Evolutionary conservation across 306 rosid genomes (phyloP), one percentile per base, ranked within the genome.

Genomic region (Malus sieversii): DNA sequence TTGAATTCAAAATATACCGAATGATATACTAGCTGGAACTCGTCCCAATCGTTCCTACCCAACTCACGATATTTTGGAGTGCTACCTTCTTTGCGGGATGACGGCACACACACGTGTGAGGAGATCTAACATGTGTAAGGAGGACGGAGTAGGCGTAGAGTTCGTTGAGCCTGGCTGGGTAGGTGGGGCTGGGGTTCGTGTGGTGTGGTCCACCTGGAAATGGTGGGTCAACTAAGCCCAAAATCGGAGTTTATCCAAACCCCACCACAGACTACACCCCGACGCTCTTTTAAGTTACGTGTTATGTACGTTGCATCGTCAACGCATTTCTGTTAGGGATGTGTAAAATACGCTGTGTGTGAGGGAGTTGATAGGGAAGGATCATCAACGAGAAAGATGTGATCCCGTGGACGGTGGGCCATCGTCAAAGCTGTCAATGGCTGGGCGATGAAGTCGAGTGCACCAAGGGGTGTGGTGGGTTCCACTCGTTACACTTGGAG

Each of bases 161-260:
- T 78, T 82, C 57, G 72, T 64, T 75, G 75, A 57, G 75, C 63
- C 45, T 64, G 74, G 32, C 66, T 55, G 68, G 73, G 11, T 19
- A 48, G 32, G 14, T 40, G 42, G 77, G 66, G 42, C 53, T 65
- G 10, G 40, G 55, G 60, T 55, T 64, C 16, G 44, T 61, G 74
- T 75, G 77, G 78, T 61, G 42, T 71, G 75, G 65, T 71, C 65
- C 86, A 79, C 80, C 76, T 67, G 69, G 25, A 66, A 65, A 76
- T 75, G 79, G 84, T 76, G 81, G 84, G 86, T 83, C 83, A 75
- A 70, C 63, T 5, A 22, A 61, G 72, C 62, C 80, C 82, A 27
- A 75, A 9, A 15, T 19, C 16, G 40, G 40, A 52, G 32, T 74
- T 61, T 64, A 38, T 75, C 75, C 73, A 57, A 55, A 42, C 11